Percentiles rank a stretch among this genome's conserved stretches.
phyloP scores from a whole-genome alignment of 2,329 filamentous ascomycete species.

The Talaromyces atroroseus region DNA sequence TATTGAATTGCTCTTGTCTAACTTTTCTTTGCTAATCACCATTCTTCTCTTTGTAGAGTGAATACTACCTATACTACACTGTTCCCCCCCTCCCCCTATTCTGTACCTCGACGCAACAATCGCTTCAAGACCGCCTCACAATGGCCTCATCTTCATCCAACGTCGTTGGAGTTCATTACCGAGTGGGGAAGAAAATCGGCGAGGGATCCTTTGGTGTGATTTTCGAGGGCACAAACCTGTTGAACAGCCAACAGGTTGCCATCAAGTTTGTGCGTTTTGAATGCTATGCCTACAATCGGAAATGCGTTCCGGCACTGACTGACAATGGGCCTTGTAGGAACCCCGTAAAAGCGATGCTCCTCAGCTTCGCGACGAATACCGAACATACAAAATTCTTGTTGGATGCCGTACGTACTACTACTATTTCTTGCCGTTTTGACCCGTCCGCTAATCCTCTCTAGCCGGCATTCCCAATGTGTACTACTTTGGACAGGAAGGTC shows the following conservation, averaged over 20 bases:
- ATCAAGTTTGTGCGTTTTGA: constrained; percentile 95
- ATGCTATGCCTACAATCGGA: not conserved
- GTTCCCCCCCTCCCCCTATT: not conserved
- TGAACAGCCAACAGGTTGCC: constrained; percentile 98
- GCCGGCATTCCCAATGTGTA: constrained; percentile 99
- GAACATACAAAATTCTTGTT: constrained; percentile 98
- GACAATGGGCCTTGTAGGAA: constrained; percentile 57
- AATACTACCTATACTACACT: not conserved
- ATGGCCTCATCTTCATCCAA: constrained; percentile 92
- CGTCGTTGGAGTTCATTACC: constrained; percentile 97
- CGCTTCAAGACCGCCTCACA: constrained; percentile 14
- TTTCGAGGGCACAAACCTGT: constrained; percentile 94
- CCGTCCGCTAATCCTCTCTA: constrained; percentile 44
- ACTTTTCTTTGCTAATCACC: not conserved
- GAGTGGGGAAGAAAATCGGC: constrained; percentile 98
- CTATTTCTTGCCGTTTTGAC: constrained; percentile 15
- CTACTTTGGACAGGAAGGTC: constrained; percentile 96
- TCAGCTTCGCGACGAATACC: constrained; percentile 94
- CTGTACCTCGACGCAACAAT: not conserved
- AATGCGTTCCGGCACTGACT: constrained; percentile 20
- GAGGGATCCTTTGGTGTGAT: constrained; percentile 98
- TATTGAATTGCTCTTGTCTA: not conserved
- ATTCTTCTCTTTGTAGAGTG: not conserved
- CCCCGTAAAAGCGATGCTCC: constrained; percentile 97
- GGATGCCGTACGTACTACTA: constrained; percentile 78